Evolutionary conservation across 805 yeast genomes (phyloP), one percentile per base, ranked within the genome.

Genomic region (Saccharomycopsis schoenii): DNA sequence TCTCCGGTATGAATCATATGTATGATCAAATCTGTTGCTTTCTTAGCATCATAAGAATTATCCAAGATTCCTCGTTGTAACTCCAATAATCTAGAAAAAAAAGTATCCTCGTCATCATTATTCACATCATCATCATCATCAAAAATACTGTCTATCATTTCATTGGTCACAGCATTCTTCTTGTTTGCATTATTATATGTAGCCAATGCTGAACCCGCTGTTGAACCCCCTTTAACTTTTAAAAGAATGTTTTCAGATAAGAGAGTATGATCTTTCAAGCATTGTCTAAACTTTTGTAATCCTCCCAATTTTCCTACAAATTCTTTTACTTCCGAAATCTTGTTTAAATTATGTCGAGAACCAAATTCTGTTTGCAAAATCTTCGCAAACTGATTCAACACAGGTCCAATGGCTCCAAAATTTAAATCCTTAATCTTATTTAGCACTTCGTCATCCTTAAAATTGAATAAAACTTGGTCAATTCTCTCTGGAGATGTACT

Each of bases 351-450:
- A 64, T 83, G 86, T 58, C 82, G 75, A 58, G 75, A 76, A 59
- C 85, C 89, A 69, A 83, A 89, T 67, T 85, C 85, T 4, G 75
- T 73, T 70, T 90, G 96, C 54, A 94, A 74, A 55, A 77, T 73
- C 65, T 82, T 84, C 0, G 97, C 97, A 61, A 83, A 75, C 29
- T 75, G 70, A 70, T 90, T 92, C 55, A 94, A 76, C 29, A 78
- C 77, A 6, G 82, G 79, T 1, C 97, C 97, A 41, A 92, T 85
- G 29, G 84, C 79, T 1, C 92, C 87, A 71, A 94, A 92, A 65
- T 91, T 91, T 60, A 84, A 72, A 68, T 83, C 82, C 64, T 83
- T 81, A 15, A 92, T 75, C 6, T 77, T 71, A 1, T 73, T 73
- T 66, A 76, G 82, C 5, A 85, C 73, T 11, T 76, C 74, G 65